Base-by-base conservation (phyloP, 139 green algal genomes). In the Desmodesmus armatus region DNA sequence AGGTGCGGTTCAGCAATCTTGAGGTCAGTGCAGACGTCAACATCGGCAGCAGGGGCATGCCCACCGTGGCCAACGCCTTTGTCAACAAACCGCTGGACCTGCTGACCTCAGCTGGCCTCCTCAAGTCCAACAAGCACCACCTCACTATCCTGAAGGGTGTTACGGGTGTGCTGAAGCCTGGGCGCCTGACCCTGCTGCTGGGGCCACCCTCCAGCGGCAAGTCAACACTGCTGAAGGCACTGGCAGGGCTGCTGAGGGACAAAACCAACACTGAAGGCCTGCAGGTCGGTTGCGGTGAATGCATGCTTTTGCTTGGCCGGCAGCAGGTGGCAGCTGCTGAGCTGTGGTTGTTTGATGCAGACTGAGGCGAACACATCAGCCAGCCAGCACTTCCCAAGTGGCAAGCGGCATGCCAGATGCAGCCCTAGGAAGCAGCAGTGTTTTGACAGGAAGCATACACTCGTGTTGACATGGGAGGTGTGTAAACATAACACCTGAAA, bases 151-250 rank as follows among this genome's bases (percentile, higher is more conserved):
- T 86, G 29, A 80, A 81, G 37, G 81, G 67, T 41, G 63, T 86
- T 27, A 82, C n/a, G 33, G 83, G 87, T 31, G 83, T 86, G 43
- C 84, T 91, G 13, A 43, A 33, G 27, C 88, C 84, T 17, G 87
- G 91, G 2, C 75, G 84, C 5, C 76, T 91, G 33, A 95, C 90
- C 0, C 84, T 96, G 70, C 87, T 96, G 74, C 87, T 96, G 58
- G 93, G 93, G 0, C 93, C 93, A 25, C 93, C 93, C 47, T 92
- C 91, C 40, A 81, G 87, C 15, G 93, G 93, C 43, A 96, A 96
- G 84, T 90, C 85, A 35, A 90, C 89, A 0, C 88, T 96, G n/a
- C 84, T 96, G 78, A 87, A 92, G 27, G 66, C 90, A 0, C 89
- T 96, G 65, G 79, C 78, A 25, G 93, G 93, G 7, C 88, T 90